phyloP scores from a whole-genome alignment of 306 rosid genomes.

The Gynostemma pentaphyllum region DNA sequence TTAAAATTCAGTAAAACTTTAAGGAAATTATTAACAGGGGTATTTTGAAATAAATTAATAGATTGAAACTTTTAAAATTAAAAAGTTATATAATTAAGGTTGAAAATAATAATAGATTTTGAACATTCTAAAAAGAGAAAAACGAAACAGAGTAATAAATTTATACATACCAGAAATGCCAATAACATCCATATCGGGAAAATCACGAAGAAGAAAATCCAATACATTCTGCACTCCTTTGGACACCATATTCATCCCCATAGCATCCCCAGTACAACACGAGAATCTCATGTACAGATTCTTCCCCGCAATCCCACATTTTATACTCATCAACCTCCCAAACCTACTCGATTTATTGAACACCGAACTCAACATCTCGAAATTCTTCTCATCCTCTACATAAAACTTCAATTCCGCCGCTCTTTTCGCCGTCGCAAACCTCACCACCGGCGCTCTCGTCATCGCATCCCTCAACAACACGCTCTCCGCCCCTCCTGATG shows the following conservation, averaged over 20 bases:
- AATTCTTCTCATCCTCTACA: conserved; percentile 8
- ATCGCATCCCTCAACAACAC: conserved; percentile 14
- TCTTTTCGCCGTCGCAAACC: conserved; percentile 12
- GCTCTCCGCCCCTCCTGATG: conserved; percentile 13
- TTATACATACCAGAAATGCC: conserved; percentile 18
- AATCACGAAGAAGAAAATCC: conserved; percentile 12
- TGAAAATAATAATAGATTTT: too few species aligned
- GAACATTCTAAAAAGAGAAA: too few species aligned
- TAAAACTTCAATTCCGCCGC: conserved; percentile 14
- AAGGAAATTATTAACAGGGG: too few species aligned
- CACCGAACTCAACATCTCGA: conserved; percentile 1
- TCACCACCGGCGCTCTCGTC: conserved; percentile 16
- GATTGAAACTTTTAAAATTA: too few species aligned
- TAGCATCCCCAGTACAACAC: conserved; percentile 15
- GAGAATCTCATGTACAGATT: conserved; percentile 16
- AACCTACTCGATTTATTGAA: conserved; percentile 16
- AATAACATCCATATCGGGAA: conserved; percentile 16
- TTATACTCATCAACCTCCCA: conserved; percentile 11
- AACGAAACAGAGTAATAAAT: too few species aligned
- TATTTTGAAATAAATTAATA: too few species aligned
- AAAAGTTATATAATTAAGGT: too few species aligned
- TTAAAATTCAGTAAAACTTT: too few species aligned
- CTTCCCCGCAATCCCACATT: conserved; percentile 18
- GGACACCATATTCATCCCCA: conserved; percentile 20
- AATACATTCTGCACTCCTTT: conserved; percentile 17